A percentile compares a stretch with the other conserved stretches of the same genome.
Evolutionary conservation across 805 yeast species (phyloP).

Genomic region (Ogataea philodendri): DNA sequence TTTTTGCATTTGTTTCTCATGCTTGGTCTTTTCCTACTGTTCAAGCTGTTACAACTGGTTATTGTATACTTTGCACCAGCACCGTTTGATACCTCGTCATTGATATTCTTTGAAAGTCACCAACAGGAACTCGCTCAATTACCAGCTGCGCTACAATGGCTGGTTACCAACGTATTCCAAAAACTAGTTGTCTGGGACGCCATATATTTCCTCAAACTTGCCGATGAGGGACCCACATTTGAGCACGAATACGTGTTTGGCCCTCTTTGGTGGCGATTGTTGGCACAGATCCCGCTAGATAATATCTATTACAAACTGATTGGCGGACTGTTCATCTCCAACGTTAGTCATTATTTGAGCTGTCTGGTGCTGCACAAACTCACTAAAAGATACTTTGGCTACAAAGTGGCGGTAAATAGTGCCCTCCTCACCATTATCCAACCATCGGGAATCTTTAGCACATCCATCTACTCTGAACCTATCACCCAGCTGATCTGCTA

Average conservation of each 20-base stretch:
- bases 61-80: constrained; percentile 41
- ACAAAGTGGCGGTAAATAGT: constrained; percentile 17
- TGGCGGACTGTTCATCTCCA: constrained; percentile 49
- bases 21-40: constrained; percentile 24
- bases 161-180: constrained; percentile 36
- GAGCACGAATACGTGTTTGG: constrained; percentile 94
- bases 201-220: constrained; percentile 66
- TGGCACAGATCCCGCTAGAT: constrained; percentile 22
- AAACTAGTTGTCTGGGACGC: constrained; percentile 81
- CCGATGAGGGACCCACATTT: constrained; percentile 49
- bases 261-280: constrained; percentile 65
- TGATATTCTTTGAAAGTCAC: constrained; percentile 34
- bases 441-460: constrained; percentile 78
- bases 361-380: constrained; percentile 48
- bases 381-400: constrained; percentile 35
- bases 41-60: constrained; percentile 39
- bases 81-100: constrained; percentile 50
- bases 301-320: constrained; percentile 46
- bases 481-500: constrained; percentile 60
- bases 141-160: constrained; percentile 2
- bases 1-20: constrained; percentile 13
- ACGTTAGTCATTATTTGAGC: constrained; percentile 50
- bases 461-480: constrained; percentile 76
- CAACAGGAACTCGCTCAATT: constrained; percentile 13
- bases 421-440: constrained; percentile 51